Percentiles rank a stretch among this genome's conserved stretches.
These are phyloP conservation scores for Blastomyces emzantsi DNA, from an alignment of 2,329 filamentous ascomycete species.

Conservation along the genomic window DNA sequence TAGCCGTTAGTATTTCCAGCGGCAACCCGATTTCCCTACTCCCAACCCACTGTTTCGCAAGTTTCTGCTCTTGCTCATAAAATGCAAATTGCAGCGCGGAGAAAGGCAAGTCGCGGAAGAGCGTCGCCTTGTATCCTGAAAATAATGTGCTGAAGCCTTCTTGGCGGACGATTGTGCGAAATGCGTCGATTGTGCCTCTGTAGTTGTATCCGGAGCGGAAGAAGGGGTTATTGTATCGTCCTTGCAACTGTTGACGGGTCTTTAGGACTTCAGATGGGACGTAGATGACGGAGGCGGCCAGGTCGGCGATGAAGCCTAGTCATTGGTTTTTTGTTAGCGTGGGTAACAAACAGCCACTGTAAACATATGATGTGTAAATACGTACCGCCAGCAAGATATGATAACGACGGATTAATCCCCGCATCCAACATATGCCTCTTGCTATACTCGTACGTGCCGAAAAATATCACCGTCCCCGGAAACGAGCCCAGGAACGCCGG, in stretches of 20 bases:
- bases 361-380: constrained; percentile 11
- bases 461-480: constrained; percentile 88
- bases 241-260: constrained; percentile 91
- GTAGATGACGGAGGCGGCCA: constrained; percentile 86
- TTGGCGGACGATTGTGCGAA: constrained; percentile 68
- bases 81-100: constrained; percentile 97
- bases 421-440: constrained; percentile 81
- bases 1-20: constrained; percentile 81
- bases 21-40: constrained; percentile 75
- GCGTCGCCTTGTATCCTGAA: constrained; percentile 92
- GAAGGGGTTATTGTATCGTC: constrained; percentile 87
- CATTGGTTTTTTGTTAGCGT: not conserved
- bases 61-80: constrained; percentile 84
- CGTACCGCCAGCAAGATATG: constrained; percentile 76
- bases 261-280: constrained; percentile 97
- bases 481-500: constrained; percentile 90
- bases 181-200: constrained; percentile 71
- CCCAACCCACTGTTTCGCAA: constrained; percentile 69
- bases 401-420: constrained; percentile 70
- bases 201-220: constrained; percentile 97
- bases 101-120: constrained; percentile 90
- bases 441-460: constrained; percentile 91
- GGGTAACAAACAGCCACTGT: not conserved
- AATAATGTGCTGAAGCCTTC: constrained; percentile 85
- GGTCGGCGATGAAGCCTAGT: constrained; percentile 79